Evolutionary conservation across 2,329 filamentous ascomycete species (phyloP), one percentile per base, ranked within the genome.

Genomic region (Didymella lethalis): DNA sequence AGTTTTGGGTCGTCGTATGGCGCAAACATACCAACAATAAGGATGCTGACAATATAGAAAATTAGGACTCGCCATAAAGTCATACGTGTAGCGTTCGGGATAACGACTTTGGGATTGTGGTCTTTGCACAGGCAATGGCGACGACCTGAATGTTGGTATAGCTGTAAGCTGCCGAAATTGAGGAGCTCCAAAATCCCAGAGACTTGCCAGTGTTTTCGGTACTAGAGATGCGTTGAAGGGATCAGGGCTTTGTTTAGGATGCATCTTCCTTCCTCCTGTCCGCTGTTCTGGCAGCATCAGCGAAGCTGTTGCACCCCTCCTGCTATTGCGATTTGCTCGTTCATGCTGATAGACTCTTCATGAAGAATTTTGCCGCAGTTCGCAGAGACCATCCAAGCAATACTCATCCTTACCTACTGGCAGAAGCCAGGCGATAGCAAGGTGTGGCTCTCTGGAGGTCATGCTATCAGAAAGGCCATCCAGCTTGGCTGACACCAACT

Each of bases 81-180:
- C 77, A 97, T 93, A 79, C 96, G 96, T 71, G 96, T 88, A 25
- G 94, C 94, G 0, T 89, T 94, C 0, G 94, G 94, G 0, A 98
- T 83, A 2, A 91, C 92, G 76, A 96, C 92, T 61, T 90, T 85
- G 4, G 91, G 91, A 71, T 93, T 25, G 85, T 88, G 0, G 90
- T 91, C 77, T 94, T 91, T 26, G 90, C 91, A 4, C 90, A 90
- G 8, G 90, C 90, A 8, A 93, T 84, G 57, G 90, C 91, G 44
- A 93, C 89, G 18, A 93, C 82, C 74, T 93, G 90, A 1, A 90
- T 93, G 26, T 90, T 90, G 1, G 88, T 86, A 68, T 92, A 93
- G 59, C 90, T 69, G 69, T 93, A 93, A 8, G 90, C 89, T 3
- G 90, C 89, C 1, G 87, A 91, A 53, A 93, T 89, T 66, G 93